A percentile compares a stretch with the other conserved stretches of the same genome.
Evolutionary conservation across 805 yeast genomes (phyloP).

Genomic region (Spathaspora girioi): DNA sequence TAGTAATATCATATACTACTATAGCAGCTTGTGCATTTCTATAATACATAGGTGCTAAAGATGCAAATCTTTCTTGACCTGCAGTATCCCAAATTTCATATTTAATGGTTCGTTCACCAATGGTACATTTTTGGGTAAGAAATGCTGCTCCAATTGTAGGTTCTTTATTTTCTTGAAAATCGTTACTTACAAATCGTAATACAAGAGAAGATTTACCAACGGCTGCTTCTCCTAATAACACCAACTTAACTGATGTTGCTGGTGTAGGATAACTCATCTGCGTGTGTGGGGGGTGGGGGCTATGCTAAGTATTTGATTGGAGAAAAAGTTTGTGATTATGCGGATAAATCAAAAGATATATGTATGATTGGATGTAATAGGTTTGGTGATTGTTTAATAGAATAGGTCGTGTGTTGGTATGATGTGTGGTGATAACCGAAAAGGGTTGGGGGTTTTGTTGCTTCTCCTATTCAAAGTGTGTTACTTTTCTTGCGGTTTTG

Average conservation of each 20-base stretch:
- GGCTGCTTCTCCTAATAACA: slow-evolving; percentile 94
- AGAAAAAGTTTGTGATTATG: neutral
- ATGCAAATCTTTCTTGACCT: slow-evolving; percentile 96
- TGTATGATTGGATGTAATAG: neutral
- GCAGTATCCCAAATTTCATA: slow-evolving; percentile 97
- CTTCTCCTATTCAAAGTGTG: neutral
- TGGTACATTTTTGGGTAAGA: slow-evolving; percentile 86
- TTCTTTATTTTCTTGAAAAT: slow-evolving; percentile 94
- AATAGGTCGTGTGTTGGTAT: neutral
- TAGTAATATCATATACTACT: slow-evolving; percentile 92
- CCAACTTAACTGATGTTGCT: slow-evolving; percentile 80
- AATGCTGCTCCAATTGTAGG: slow-evolving; percentile 99
- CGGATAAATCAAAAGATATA: neutral
- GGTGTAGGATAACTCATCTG: slow-evolving; percentile 29
- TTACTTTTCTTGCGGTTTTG: neutral
- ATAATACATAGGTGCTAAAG: slow-evolving; percentile 95
- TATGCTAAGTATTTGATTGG: neutral
- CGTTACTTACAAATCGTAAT: slow-evolving; percentile 87
- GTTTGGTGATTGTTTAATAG: neutral
- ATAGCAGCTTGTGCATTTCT: slow-evolving; percentile 96
- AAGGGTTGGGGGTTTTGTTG: neutral
- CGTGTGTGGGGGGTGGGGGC: neutral
- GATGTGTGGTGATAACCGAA: neutral
- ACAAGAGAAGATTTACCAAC: slow-evolving; percentile 95
- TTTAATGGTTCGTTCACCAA: slow-evolving; percentile 82